Conservation (phyloP, 345 rosid genomes). For the Bruguiera gymnorhiza region DNA sequence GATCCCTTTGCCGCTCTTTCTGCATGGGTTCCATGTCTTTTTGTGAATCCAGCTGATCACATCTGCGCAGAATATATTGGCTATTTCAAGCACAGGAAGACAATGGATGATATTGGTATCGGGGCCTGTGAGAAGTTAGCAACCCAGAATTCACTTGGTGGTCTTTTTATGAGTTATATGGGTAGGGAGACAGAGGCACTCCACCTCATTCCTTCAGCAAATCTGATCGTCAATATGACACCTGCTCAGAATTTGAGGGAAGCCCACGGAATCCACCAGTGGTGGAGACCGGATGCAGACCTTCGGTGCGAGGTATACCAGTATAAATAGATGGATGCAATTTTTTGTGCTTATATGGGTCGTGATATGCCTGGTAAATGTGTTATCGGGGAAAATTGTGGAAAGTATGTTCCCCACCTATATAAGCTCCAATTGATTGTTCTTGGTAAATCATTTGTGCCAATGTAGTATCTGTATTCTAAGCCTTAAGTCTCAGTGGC, state of each 20-base stretch:
- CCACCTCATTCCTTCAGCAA: conserved; percentile 77
- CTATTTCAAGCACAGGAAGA: conserved; percentile 80
- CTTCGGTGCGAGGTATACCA: conserved; percentile 51
- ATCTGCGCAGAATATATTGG: conserved; percentile 79
- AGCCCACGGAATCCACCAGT: conserved; percentile 92
- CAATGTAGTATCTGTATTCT: too few species aligned
- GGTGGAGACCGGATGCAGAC: conserved; percentile 70
- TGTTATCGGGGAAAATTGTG: background rate
- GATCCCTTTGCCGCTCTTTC: conserved; percentile 55
- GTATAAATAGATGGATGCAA: conserved; percentile 36
- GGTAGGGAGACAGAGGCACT: conserved; percentile 62
- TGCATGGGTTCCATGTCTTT: conserved; percentile 62
- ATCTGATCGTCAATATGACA: conserved; percentile 43
- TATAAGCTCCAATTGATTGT: too few species aligned
- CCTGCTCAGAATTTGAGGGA: conserved; percentile 48
- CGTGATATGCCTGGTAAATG: background rate
- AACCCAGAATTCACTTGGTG: conserved; percentile 62
- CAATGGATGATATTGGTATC: conserved; percentile 79
- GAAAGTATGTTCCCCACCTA: background rate
- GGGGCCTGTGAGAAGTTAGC: conserved; percentile 71
- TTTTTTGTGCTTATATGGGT: background rate
- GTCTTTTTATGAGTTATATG: conserved; percentile 52
- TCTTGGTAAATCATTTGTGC: too few species aligned
- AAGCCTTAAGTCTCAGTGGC: too few species aligned
- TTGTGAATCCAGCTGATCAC: conserved; percentile 61